A percentile compares a stretch with the other conserved stretches of the same genome.
Conservation (phyloP, 495 filamentous ascomycete genomes). For the Hypoxylon rickii region DNA sequence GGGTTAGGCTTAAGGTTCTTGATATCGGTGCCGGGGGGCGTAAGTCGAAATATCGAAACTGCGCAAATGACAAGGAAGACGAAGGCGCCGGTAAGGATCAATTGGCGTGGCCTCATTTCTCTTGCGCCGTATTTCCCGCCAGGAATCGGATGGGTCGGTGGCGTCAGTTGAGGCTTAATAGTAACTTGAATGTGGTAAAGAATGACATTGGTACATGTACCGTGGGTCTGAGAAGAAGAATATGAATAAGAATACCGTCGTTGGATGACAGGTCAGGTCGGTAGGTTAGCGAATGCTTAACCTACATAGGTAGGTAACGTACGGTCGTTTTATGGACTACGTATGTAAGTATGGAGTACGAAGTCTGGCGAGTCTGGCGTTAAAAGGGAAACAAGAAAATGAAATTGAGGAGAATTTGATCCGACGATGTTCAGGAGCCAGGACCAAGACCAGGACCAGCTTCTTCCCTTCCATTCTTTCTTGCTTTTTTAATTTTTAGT, state of each 20-base stretch:
- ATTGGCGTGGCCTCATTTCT: slow-evolving; percentile 51
- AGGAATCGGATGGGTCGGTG: slow-evolving; percentile 5
- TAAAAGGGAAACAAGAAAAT: neutral
- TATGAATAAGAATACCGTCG: too few relatives aligned
- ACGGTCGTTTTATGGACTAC: too few relatives aligned
- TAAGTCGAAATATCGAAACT: slow-evolving; percentile 35
- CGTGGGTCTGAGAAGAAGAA: slow-evolving; percentile 5
- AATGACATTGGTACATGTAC: slow-evolving; percentile 35
- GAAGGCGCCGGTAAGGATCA: slow-evolving; percentile 39
- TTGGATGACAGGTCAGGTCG: neutral
- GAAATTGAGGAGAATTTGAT: slow-evolving; percentile 5
- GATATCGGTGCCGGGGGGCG: slow-evolving; percentile 18
- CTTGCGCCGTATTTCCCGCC: slow-evolving; percentile 5
- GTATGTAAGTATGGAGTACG: neutral
- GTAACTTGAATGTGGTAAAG: slow-evolving; percentile 19
- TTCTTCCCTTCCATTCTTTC: too few relatives aligned
- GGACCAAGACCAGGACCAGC: slow-evolving; percentile 2
- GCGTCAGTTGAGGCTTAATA: slow-evolving; percentile 16
- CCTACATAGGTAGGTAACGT: too few relatives aligned
- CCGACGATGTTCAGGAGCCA: neutral
- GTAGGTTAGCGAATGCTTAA: too few relatives aligned
- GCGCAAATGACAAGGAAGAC: slow-evolving; percentile 46
- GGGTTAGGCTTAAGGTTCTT: slow-evolving; percentile 28
- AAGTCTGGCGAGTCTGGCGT: too few relatives aligned
- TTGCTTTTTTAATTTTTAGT: too few relatives aligned